Percentiles rank a stretch among this genome's conserved stretches.
phyloP scores from a whole-genome alignment of 352 stramenopile species.

The Blastocystis sp. region DNA sequence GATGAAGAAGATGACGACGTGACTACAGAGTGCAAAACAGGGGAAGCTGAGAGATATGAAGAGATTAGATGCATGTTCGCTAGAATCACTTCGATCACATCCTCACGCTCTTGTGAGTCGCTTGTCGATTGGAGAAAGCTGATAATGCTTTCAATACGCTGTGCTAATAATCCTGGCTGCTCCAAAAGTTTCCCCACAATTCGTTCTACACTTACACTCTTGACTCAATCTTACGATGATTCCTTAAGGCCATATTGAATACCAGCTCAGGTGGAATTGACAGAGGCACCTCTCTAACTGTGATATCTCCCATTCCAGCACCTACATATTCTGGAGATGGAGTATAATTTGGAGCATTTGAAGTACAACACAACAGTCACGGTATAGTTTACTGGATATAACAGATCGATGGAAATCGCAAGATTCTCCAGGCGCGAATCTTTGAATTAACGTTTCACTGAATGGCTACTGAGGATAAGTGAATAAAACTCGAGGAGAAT shows the following conservation, averaged over 20 bases:
- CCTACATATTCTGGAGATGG: too few species aligned
- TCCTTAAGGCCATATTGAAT: neutral
- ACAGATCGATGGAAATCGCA: neutral
- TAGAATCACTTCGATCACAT: neutral
- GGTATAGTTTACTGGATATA: neutral
- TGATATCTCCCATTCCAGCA: too few species aligned
- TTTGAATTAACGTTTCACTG: too few species aligned
- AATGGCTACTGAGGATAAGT: too few species aligned
- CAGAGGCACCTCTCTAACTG: neutral
- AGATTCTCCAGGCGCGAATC: neutral
- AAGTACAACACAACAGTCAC: neutral
- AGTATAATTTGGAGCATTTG: neutral
- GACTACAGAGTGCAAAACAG: neutral
- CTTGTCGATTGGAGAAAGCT: neutral
- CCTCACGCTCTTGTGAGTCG: neutral
- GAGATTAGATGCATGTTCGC: neutral
- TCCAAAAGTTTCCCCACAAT: neutral
- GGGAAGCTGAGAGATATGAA: neutral
- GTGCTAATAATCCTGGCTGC: neutral
- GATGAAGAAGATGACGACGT: neutral
- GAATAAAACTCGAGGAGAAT: too few species aligned
- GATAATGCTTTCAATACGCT: neutral
- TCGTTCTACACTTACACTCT: neutral
- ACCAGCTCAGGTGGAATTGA: conserved; percentile 3
- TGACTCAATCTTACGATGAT: too few species aligned